Base-by-base conservation (phyloP, 179 eudicot species). In the Corrigiola litoralis region DNA sequence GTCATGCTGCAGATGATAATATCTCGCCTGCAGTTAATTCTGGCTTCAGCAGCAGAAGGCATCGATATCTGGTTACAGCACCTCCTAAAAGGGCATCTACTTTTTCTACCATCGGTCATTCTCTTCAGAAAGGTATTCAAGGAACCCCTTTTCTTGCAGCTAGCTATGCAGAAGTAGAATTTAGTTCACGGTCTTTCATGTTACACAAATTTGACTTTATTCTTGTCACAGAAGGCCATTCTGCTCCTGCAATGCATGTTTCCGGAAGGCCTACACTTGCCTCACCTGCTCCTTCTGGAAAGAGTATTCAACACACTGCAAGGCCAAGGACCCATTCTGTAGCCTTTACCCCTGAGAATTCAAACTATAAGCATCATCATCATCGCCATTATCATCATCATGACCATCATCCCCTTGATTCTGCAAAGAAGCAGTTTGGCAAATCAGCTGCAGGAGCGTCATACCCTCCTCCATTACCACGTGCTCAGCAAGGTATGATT, bases 401-500 rank as follows among this genome's bases (percentile, higher is more conserved):
- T 14, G 42, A 44, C 52, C 63, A 40, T 29, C 63, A 45, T 17
- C 66, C 36, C 41, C 47, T 17, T 41, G 51, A 80, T 69, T 79
- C 71, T 38, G 54, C 60, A 17, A 61, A 71, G 44, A 70, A 70
- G 33, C 74, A 71, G 56, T 21, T 44, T 51, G 58, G 21, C 37
- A 70, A 66, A 55, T 9, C 77, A 41, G 54, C 77, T 32, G 76
- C 81, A 67, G 72, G 25, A 63, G 80, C 84, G 50, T 65, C 76
- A 18, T 32, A 79, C 47, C 61, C 36, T 54, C 76, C 69, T 66
- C 70, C 84, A 31, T 57, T 59, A 13, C 37, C 65, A 46, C 8
- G 74, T 63, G 69, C 41, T 59, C 73, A 73, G 66, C 74, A 71
- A 69, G 80, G 87, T 75, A 75, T 66, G 71, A 11, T 14, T 58